Base-by-base conservation (phyloP, 768 basidiomycete species). In the Xerocomellus amylosporus region DNA sequence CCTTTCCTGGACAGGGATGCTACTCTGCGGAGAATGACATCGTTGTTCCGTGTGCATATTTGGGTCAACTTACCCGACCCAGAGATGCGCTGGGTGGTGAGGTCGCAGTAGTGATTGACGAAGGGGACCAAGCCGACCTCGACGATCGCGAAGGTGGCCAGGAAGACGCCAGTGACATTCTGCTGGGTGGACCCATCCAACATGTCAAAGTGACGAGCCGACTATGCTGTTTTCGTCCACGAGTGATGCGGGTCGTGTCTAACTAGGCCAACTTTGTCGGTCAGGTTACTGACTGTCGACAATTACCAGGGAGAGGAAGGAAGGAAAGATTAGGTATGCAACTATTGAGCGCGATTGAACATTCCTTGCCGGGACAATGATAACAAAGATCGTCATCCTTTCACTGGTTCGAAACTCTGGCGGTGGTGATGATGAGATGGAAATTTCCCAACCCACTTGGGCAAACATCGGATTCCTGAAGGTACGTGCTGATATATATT, bases 301-400 rank as follows among this genome's bases (percentile, higher is more conserved):
- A 89, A 85, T 48, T 91, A 82, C 63, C 90, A 91, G 68, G 89
- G 87, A 3, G 82, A 86, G 55, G 87, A 88, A 71, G 84, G 80
- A 2, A 80, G n/a, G n/a, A n/a, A n/a, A n/a, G n/a, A n/a, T n/a
- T n/a, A 76, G 63, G 82, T 80, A 58, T 17, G 64, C 43, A 0
- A 43, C 1, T 5, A 20, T 39, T 8, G n/a, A 30, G 17, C 20
- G 19, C 15, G n/a, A 51, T 37, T 31, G 24, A 13, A 8, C 14
- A 7, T 22, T 7, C 2, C 4, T 12, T 6, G n/a, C n/a, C n/a
- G n/a, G n/a, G n/a, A n/a, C n/a, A 46, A 53, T 42, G 2, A 53
- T 46, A 17, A 13, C 8, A 12, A 55, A 86, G 74, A 79, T 90
- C 50, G 80, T 90, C 31, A 87, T 91, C 28, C 74, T 91, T 9